These are phyloP conservation scores for Liriodendron chinense DNA, from an alignment of 164 flowering plant genomes.

Conservation along the genomic window DNA sequence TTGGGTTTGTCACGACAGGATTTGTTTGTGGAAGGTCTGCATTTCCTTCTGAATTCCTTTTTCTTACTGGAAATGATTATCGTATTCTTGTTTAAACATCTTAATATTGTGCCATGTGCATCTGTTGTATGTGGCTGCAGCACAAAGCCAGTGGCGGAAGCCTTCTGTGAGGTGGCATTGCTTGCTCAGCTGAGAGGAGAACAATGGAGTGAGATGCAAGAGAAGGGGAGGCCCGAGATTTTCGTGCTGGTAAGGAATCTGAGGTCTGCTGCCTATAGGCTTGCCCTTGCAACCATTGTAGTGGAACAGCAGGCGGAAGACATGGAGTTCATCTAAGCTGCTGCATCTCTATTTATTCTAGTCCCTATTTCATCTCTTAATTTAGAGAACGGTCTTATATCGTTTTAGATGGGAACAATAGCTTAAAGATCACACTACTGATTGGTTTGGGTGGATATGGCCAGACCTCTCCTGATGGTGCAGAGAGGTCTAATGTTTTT, in stretches of 20 bases:
- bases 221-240: conserved; percentile 48
- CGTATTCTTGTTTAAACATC: neutral
- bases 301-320: conserved; percentile 66
- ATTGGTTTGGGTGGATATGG: neutral
- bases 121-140: conserved; percentile 34
- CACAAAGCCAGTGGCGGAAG: conserved; percentile 58
- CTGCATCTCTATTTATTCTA: neutral
- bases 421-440: no score
- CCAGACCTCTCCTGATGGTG: neutral
- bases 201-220: conserved; percentile 58
- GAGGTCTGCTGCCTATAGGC: conserved; percentile 73
- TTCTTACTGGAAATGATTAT: neutral
- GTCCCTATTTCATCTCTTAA: neutral
- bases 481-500: neutral
- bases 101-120: neutral
- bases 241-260: conserved; percentile 77
- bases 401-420: neutral
- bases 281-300: conserved; percentile 70
- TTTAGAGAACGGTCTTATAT: neutral
- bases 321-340: conserved; percentile 36
- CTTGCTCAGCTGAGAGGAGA: conserved; percentile 64
- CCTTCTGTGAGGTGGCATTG: conserved; percentile 56
- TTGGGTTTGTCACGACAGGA: conserved; percentile 89
- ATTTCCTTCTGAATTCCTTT: neutral
- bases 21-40: conserved; percentile 86